Percentiles rank a stretch among this genome's conserved stretches.
phyloP scores from a whole-genome alignment of 164 flowering plant species.

The Tetracentron sinense region DNA sequence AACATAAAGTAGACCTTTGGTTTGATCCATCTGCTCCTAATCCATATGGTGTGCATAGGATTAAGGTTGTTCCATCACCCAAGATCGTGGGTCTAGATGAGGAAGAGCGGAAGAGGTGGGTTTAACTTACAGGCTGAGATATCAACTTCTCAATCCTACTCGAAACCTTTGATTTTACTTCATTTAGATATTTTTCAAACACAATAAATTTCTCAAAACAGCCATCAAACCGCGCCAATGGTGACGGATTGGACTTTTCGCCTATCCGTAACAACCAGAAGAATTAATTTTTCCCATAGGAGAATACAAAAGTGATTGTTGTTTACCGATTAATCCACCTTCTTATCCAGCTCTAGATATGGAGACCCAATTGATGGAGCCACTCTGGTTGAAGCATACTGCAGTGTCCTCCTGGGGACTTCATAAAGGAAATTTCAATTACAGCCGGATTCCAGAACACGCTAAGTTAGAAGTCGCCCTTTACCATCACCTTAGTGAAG shows the following conservation, averaged over 20 bases:
- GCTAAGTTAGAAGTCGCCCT: conserved; percentile 88
- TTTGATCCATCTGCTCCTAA: too few relatives aligned
- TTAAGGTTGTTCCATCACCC: conserved; percentile 69
- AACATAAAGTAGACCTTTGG: too few relatives aligned
- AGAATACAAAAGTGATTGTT: conserved; percentile 61
- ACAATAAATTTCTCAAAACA: conserved; percentile 72
- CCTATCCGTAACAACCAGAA: conserved; percentile 55
- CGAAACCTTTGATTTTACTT: conserved; percentile 80
- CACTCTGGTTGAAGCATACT: conserved; percentile 68
- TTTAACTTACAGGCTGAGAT: conserved; percentile 83
- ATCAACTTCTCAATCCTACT: conserved; percentile 62
- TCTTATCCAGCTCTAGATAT: conserved; percentile 45
- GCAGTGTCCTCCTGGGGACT: conserved; percentile 94
- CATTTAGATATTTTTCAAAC: conserved; percentile 79
- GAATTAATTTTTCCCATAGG: conserved; percentile 61
- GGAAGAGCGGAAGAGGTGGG: conserved; percentile 73
- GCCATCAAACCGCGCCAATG: conserved; percentile 44
- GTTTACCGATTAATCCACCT: conserved; percentile 40
- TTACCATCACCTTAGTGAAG: conserved; percentile 53
- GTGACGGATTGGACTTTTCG: conserved; percentile 69
- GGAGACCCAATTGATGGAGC: conserved; percentile 54
- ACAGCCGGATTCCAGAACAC: conserved; percentile 83
- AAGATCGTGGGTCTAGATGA: conserved; percentile 55
- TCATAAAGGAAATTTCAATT: conserved; percentile 74
- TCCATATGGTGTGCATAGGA: conserved; percentile 93